A percentile compares a stretch with the other conserved stretches of the same genome.
Conservation (phyloP, 2,329 filamentous ascomycete species). For the Apiospora koreana region DNA sequence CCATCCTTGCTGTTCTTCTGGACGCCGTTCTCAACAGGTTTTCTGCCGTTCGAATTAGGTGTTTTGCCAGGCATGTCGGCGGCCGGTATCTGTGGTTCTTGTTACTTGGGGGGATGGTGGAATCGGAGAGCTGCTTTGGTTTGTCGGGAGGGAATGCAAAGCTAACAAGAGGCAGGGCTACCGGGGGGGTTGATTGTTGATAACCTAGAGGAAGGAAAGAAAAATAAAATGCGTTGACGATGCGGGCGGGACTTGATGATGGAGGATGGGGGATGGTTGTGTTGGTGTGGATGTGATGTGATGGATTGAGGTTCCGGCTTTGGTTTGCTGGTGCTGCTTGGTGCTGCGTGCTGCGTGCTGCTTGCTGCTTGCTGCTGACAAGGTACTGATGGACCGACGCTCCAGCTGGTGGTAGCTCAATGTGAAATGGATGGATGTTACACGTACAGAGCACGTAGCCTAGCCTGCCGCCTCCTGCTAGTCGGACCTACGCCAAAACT, state of each 20-base stretch:
- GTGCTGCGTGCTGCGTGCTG: not conserved
- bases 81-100: not conserved
- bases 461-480: not conserved
- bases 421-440: too few relatives aligned
- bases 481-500: not conserved
- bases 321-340: not conserved
- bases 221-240: not conserved
- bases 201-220: not conserved
- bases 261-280: not conserved
- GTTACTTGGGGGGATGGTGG: not conserved
- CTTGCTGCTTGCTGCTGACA: constrained; percentile 1
- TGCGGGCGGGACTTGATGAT: not conserved
- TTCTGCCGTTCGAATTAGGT: constrained; percentile 70
- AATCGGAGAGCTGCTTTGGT: not conserved
- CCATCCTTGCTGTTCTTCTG: constrained; percentile 67
- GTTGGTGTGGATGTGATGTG: not conserved
- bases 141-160: not conserved
- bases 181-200: not conserved
- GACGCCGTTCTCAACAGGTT: constrained; percentile 69
- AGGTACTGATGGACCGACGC: not conserved
- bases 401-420: not conserved
- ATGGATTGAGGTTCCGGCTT: constrained; percentile 3
- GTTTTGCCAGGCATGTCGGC: constrained; percentile 70
- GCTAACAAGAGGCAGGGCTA: not conserved
- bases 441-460: constrained; percentile 4